Conservation (phyloP, 345 rosid genomes). For the Excoecaria agallocha region DNA sequence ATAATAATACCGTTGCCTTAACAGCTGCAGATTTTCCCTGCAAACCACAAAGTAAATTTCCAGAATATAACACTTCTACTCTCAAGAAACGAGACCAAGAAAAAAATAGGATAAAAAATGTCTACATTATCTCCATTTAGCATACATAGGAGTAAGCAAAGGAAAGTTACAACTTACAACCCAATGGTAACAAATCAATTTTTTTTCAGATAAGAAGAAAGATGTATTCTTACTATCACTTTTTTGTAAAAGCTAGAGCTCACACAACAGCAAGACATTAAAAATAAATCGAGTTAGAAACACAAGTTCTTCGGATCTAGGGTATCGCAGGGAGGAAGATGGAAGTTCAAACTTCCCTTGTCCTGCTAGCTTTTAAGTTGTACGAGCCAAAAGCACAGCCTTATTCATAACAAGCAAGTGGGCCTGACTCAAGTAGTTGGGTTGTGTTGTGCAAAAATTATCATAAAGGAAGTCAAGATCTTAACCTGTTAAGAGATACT, state of each 20-base stretch:
- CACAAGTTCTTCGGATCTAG: background rate
- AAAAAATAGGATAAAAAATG: background rate
- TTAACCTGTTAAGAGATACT: conserved; percentile 75
- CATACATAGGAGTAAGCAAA: background rate
- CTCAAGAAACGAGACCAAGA: background rate
- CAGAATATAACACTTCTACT: background rate
- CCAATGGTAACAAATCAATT: background rate
- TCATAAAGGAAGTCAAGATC: conserved; percentile 8
- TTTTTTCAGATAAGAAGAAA: background rate
- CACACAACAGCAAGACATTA: background rate
- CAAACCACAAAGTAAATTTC: conserved; percentile 19
- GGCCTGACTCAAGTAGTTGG: background rate
- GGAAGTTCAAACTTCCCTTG: background rate
- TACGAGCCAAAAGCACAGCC: background rate
- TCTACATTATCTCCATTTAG: background rate
- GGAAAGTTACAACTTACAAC: background rate
- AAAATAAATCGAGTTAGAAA: background rate
- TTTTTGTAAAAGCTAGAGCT: background rate
- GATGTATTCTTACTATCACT: background rate
- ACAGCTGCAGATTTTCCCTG: conserved; percentile 87
- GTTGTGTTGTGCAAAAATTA: background rate
- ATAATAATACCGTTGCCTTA: conserved; percentile 91
- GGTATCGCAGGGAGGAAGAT: background rate
- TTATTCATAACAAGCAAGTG: background rate
- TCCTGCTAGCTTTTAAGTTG: background rate